A percentile compares a stretch with the other conserved stretches of the same genome.
Conservation (phyloP, 73 alveolate species). For the Symbiodinium natans region DNA sequence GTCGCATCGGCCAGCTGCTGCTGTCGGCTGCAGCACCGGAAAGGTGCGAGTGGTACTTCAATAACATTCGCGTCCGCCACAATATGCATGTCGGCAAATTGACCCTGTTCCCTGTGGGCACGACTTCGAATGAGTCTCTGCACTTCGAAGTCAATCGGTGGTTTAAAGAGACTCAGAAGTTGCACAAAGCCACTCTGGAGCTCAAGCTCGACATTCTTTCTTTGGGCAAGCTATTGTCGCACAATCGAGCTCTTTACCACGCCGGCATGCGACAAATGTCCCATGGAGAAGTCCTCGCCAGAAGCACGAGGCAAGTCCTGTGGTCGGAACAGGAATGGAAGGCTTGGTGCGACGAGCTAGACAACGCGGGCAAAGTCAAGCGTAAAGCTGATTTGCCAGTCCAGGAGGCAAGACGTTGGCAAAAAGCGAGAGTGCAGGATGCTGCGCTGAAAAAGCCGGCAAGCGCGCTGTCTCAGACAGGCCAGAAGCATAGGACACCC, state of each 20-base stretch:
- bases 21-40: conserved; percentile 24
- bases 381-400: no score
- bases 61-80: conserved; percentile 14
- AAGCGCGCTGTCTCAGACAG: no score
- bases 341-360: neutral
- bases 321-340: neutral
- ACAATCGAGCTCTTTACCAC: neutral
- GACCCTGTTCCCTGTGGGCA: conserved; percentile 1
- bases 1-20: neutral
- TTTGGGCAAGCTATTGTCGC: conserved; percentile 4
- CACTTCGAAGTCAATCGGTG: conserved; percentile 9
- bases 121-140: conserved; percentile 19
- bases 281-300: neutral
- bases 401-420: no score
- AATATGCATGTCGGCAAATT: neutral
- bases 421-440: no score
- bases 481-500: no score
- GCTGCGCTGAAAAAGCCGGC: no score
- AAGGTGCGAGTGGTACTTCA: conserved; percentile 12
- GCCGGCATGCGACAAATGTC: neutral
- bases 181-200: conserved; percentile 13
- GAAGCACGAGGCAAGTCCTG: neutral
- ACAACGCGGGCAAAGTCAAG: neutral
- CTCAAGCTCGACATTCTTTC: conserved; percentile 15
- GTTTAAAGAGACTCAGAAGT: conserved; percentile 36